Percentiles rank a stretch among this genome's conserved stretches.
Evolutionary conservation across 148 eudicot genomes (phyloP).

Genomic region (Pharnaceum exiguum): DNA sequence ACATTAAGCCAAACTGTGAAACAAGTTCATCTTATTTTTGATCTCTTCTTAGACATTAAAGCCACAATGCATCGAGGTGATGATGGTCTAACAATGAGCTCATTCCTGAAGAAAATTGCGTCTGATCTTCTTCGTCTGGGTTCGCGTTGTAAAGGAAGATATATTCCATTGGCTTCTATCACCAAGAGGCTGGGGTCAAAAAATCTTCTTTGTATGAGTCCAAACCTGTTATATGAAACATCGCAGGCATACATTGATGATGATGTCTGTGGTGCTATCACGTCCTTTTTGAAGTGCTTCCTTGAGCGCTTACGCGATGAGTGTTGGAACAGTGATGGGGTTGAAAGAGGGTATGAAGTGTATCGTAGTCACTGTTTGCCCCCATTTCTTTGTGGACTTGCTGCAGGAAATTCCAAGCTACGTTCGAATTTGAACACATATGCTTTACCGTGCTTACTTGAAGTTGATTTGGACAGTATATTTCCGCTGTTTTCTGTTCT

Average conservation of each 20-base stretch:
- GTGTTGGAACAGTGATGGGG: slow-evolving; percentile 79
- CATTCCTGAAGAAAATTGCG: slow-evolving; percentile 51
- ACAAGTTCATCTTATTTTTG: slow-evolving; percentile 93
- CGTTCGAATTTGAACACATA: slow-evolving; percentile 91
- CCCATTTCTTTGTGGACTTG: slow-evolving; percentile 75
- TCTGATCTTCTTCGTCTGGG: slow-evolving; percentile 76
- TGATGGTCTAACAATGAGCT: slow-evolving; percentile 39
- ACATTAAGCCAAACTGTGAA: slow-evolving; percentile 95
- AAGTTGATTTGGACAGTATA: slow-evolving; percentile 81
- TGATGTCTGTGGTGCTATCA: slow-evolving; percentile 92
- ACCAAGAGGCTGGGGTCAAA: slow-evolving; percentile 88
- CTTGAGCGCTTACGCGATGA: slow-evolving; percentile 90
- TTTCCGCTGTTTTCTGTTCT: slow-evolving; percentile 75
- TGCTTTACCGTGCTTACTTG: slow-evolving; percentile 79
- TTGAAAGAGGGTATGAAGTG: slow-evolving; percentile 64
- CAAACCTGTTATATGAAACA: slow-evolving; percentile 61
- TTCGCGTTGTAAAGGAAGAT: slow-evolving; percentile 93
- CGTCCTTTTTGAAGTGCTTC: slow-evolving; percentile 87
- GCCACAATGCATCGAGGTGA: slow-evolving; percentile 46
- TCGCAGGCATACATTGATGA: slow-evolving; percentile 74
- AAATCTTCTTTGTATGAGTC: slow-evolving; percentile 55
- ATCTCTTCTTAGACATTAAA: slow-evolving; percentile 82
- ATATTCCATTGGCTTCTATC: slow-evolving; percentile 83
- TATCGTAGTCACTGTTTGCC: slow-evolving; percentile 76
- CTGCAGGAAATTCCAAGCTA: slow-evolving; percentile 74